phyloP scores from a whole-genome alignment of 495 filamentous ascomycete species.

The Symbiotaphrina buchneri region DNA sequence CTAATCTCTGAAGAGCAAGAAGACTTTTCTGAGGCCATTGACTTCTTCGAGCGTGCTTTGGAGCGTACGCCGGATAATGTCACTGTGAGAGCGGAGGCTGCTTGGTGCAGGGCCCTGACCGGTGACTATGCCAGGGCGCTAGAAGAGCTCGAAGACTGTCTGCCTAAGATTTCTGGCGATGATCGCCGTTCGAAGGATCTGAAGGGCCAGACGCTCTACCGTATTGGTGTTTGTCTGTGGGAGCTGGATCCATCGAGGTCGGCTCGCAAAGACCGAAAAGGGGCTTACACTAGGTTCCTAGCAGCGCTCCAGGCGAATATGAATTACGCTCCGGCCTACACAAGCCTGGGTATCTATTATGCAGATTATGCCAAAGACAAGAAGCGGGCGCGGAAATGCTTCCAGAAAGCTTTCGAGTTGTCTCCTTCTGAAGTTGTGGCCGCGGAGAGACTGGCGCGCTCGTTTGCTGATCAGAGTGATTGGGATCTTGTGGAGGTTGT shows the following conservation, averaged over 20 bases:
- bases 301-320: constrained; percentile 67
- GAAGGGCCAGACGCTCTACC: constrained; percentile 62
- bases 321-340: constrained; percentile 84
- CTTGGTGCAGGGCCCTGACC: constrained; percentile 74
- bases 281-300: constrained; percentile 67
- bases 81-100: constrained; percentile 57
- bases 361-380: constrained; percentile 76
- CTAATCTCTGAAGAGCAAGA: constrained; percentile 83
- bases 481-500: constrained; percentile 94
- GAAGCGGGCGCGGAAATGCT: constrained; percentile 66
- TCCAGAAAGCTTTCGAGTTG: constrained; percentile 90
- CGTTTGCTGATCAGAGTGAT: constrained; percentile 72
- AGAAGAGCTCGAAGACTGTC: constrained; percentile 42
- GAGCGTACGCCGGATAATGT: constrained; percentile 45
- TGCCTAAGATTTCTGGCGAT: constrained; percentile 29
- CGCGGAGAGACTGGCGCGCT: constrained; percentile 63
- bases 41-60: constrained; percentile 54
- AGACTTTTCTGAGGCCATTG: constrained; percentile 55
- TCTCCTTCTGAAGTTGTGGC: constrained; percentile 72
- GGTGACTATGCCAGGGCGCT: constrained; percentile 44
- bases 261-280: constrained; percentile 51
- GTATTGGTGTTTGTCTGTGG: constrained; percentile 81
- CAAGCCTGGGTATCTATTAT: constrained; percentile 85
- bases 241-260: constrained; percentile 44
- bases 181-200: constrained; percentile 43